A percentile compares a stretch with the other conserved stretches of the same genome.
These are phyloP conservation scores for Polychaeton citri DNA, from an alignment of 2,329 filamentous ascomycete species.

Conservation along the genomic window DNA sequence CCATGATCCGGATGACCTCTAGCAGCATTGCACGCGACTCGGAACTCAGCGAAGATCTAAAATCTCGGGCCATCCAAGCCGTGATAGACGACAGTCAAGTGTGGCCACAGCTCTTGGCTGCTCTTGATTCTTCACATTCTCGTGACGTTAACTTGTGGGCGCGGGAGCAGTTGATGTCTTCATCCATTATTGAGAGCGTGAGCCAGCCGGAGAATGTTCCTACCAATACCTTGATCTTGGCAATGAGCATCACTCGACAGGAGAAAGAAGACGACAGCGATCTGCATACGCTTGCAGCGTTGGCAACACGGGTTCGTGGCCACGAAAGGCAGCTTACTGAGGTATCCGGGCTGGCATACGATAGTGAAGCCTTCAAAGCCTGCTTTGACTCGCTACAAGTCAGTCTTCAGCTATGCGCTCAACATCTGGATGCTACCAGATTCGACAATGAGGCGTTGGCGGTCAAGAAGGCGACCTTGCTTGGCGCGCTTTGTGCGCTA, in stretches of 20 bases:
- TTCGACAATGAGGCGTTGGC: slow-evolving; percentile 17
- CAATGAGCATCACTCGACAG: background rate
- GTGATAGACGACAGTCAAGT: slow-evolving; percentile 28
- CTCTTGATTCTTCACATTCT: slow-evolving; percentile 18
- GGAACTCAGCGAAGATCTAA: background rate
- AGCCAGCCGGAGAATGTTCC: background rate
- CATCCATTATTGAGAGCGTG: background rate
- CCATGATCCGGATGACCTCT: background rate
- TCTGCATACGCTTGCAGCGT: background rate
- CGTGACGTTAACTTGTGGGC: slow-evolving; percentile 17
- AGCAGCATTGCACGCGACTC: background rate
- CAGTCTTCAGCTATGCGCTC: slow-evolving; percentile 27
- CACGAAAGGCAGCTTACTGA: background rate
- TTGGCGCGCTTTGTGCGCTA: slow-evolving; percentile 24
- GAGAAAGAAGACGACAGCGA: background rate
- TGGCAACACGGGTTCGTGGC: background rate
- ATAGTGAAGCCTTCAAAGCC: background rate
- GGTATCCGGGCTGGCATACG: background rate
- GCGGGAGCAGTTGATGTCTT: slow-evolving; percentile 18
- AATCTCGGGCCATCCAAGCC: slow-evolving; percentile 19
- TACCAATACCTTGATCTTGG: background rate
- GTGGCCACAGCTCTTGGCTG: slow-evolving; percentile 30
- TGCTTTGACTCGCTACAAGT: slow-evolving; percentile 8
- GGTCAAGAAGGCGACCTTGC: slow-evolving; percentile 10
- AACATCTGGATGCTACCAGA: slow-evolving; percentile 20